Conservation (phyloP, 2,329 filamentous ascomycete species). For the Penicillium sp. region DNA sequence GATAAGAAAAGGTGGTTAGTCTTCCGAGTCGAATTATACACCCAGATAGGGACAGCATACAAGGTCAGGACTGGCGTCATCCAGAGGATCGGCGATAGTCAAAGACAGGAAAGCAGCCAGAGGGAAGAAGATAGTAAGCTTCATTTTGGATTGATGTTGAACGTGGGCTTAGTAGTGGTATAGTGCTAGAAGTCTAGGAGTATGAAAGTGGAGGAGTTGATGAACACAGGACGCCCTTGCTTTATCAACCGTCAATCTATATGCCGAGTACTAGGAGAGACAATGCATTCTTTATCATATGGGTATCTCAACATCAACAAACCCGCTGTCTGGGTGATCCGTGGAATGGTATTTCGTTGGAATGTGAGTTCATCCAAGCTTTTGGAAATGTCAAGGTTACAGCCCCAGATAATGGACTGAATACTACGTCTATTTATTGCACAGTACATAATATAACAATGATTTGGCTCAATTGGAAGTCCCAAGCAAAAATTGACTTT, state of each 20-base stretch:
- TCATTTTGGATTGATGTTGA: slow-evolving; percentile 10
- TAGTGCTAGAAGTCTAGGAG: background rate
- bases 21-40: background rate
- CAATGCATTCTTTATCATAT: background rate
- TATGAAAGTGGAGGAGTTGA: background rate
- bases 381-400: background rate
- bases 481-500: background rate
- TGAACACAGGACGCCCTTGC: background rate
- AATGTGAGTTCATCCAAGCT: slow-evolving; percentile 1
- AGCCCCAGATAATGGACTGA: background rate
- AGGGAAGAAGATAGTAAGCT: slow-evolving; percentile 15
- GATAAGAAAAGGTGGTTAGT: slow-evolving; percentile 1
- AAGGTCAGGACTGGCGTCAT: slow-evolving; percentile 10
- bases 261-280: background rate
- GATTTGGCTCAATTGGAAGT: background rate
- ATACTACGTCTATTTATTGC: background rate
- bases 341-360: slow-evolving; percentile 4
- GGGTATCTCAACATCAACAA: background rate
- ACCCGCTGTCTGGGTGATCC: background rate
- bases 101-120: slow-evolving; percentile 15
- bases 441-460: background rate
- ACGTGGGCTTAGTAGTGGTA: background rate
- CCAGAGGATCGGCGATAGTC: slow-evolving; percentile 4
- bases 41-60: slow-evolving; percentile 1
- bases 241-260: slow-evolving; percentile 4